These are phyloP conservation scores for Punica granatum DNA, from an alignment of 345 rosid genomes.

Conservation along the genomic window DNA sequence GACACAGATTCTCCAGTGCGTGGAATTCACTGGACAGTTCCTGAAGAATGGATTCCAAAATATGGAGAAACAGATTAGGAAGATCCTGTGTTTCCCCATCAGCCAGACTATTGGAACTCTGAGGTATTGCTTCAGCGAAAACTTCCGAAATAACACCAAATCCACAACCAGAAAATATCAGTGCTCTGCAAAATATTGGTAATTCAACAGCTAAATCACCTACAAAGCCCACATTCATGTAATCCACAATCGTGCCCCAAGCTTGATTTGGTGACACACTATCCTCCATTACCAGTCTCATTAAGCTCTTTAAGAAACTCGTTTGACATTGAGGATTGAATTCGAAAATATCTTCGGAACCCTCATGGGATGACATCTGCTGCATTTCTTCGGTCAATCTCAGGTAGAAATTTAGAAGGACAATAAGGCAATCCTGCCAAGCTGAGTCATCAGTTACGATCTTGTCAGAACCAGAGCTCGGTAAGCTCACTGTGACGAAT, in stretches of 20 bases:
- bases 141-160: slow-evolving; percentile 67
- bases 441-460: slow-evolving; percentile 71
- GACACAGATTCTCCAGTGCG: slow-evolving; percentile 44
- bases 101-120: slow-evolving; percentile 15
- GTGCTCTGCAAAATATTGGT: slow-evolving; percentile 59
- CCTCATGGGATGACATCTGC: slow-evolving; percentile 33
- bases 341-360: slow-evolving; percentile 20
- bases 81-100: slow-evolving; percentile 35
- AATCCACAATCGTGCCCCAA: slow-evolving; percentile 57
- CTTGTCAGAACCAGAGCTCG: slow-evolving; percentile 29
- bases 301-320: slow-evolving; percentile 53
- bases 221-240: slow-evolving; percentile 38
- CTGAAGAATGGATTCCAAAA: slow-evolving; percentile 57
- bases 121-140: slow-evolving; percentile 41
- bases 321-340: slow-evolving; percentile 53
- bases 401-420: slow-evolving; percentile 72
- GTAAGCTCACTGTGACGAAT: slow-evolving; percentile 45
- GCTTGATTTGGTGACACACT: slow-evolving; percentile 85
- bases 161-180: slow-evolving; percentile 81
- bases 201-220: slow-evolving; percentile 45
- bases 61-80: slow-evolving; percentile 45
- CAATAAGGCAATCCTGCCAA: slow-evolving; percentile 90
- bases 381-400: slow-evolving; percentile 71
- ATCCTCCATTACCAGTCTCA: slow-evolving; percentile 79
- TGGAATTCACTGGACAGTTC: slow-evolving; percentile 42